These are phyloP conservation scores for Mediolabrus comicus DNA, from an alignment of 108 stramenopile genomes.

Conservation along the genomic window DNA sequence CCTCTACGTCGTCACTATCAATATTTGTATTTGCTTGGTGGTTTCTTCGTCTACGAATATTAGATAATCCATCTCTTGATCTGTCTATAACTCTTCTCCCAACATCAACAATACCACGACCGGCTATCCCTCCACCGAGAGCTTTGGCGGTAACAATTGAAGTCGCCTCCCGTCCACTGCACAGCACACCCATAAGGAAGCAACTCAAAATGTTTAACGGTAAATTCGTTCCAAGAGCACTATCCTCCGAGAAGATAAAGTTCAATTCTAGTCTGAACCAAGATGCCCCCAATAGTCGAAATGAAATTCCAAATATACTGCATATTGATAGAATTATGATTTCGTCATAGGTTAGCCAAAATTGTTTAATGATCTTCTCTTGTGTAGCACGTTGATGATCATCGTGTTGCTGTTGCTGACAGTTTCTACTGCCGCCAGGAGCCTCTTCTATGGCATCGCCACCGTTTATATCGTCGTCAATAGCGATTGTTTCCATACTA, in stretches of 20 bases:
- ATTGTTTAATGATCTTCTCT: slow-evolving; percentile 20
- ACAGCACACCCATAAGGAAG: slow-evolving; percentile 75
- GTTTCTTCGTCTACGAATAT: background rate
- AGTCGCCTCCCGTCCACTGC: slow-evolving; percentile 57
- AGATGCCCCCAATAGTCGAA: slow-evolving; percentile 60
- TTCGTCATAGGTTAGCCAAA: slow-evolving; percentile 82
- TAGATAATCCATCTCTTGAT: slow-evolving; percentile 18
- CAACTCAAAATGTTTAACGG: slow-evolving; percentile 78
- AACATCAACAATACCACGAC: slow-evolving; percentile 31
- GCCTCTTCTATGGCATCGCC: too few relatives aligned
- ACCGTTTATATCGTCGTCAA: too few relatives aligned
- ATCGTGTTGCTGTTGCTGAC: background rate
- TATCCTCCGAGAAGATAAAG: slow-evolving; percentile 57
- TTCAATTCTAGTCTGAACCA: slow-evolving; percentile 67
- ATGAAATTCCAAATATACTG: slow-evolving; percentile 72
- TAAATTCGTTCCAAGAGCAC: slow-evolving; percentile 72
- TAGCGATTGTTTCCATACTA: too few relatives aligned
- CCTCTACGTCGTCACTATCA: too few relatives aligned
- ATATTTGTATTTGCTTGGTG: background rate
- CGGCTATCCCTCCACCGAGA: slow-evolving; percentile 25
- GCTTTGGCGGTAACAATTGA: slow-evolving; percentile 36
- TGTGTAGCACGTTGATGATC: background rate
- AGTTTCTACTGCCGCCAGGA: too few relatives aligned
- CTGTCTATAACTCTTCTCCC: slow-evolving; percentile 38
- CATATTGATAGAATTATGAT: slow-evolving; percentile 73